Conservation (phyloP, 1,284 basidiomycete species). For the Xerocomus nothofagi region DNA sequence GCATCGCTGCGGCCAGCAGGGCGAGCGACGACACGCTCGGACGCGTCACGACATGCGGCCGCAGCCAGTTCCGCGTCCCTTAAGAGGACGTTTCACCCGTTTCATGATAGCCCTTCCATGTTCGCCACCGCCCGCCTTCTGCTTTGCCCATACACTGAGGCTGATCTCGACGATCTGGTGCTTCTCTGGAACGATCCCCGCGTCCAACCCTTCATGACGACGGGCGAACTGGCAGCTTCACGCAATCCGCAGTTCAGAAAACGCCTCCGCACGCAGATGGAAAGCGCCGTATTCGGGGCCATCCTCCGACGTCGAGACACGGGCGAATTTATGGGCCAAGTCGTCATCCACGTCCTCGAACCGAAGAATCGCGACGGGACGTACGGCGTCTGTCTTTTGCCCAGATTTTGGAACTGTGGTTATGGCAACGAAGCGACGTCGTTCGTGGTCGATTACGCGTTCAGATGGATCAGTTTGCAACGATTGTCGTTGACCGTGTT, state of each 20-base stretch:
- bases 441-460: constrained; percentile 37
- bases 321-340: constrained; percentile 39
- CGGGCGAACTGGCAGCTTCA: constrained; percentile 30
- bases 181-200: constrained; percentile 37
- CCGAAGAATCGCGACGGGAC: constrained; percentile 33
- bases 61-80: constrained; percentile 12
- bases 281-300: constrained; percentile 34
- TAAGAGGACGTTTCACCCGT: constrained; percentile 23
- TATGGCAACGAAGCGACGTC: constrained; percentile 37
- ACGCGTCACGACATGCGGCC: constrained; percentile 18
- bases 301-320: constrained; percentile 37
- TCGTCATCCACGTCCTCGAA: constrained; percentile 30
- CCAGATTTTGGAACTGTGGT: constrained; percentile 35
- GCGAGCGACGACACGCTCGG: not conserved
- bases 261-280: constrained; percentile 29
- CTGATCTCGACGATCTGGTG: constrained; percentile 37
- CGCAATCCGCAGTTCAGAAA: constrained; percentile 27
- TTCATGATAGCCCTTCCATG: constrained; percentile 25
- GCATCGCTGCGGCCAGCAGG: constrained; percentile 4
- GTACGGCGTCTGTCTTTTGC: constrained; percentile 34
- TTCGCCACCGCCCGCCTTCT: constrained; percentile 34
- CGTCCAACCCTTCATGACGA: constrained; percentile 35
- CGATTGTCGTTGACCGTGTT: constrained; percentile 35
- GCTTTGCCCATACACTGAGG: constrained; percentile 33
- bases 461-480: constrained; percentile 36